Percentiles rank a stretch among this genome's conserved stretches.
These are phyloP conservation scores for Penicillium malachiteum DNA, from an alignment of 495 filamentous ascomycete genomes.

Conservation along the genomic window DNA sequence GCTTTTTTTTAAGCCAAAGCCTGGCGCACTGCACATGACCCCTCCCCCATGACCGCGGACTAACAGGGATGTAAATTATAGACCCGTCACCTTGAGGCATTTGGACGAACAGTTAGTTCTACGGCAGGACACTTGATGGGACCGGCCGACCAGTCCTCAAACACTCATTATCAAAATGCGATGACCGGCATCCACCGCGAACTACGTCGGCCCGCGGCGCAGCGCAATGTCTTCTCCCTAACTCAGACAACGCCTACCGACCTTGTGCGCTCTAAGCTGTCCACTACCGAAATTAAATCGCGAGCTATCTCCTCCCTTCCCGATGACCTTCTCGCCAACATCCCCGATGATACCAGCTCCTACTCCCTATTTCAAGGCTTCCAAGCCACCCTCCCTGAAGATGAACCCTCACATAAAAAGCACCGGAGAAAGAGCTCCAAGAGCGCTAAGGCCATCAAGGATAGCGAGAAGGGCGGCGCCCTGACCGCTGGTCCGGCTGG, in stretches of 20 bases:
- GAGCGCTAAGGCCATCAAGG: conserved; percentile 70
- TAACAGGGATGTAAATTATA: conserved; percentile 33
- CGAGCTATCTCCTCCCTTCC: conserved; percentile 85
- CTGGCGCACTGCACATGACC: conserved; percentile 1
- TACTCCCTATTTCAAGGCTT: conserved; percentile 98
- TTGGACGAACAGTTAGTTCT: conserved; percentile 90
- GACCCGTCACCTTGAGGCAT: conserved; percentile 87
- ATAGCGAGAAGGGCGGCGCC: conserved; percentile 49
- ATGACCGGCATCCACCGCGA: conserved; percentile 89
- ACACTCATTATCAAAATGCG: conserved; percentile 73
- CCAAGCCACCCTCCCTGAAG: conserved; percentile 82
- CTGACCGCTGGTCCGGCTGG: conserved; percentile 63
- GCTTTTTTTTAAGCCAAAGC: conserved; percentile 7
- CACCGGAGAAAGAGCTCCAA: conserved; percentile 70
- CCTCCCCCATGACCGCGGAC: conserved; percentile 3
- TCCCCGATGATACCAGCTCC: conserved; percentile 78
- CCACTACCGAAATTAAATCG: conserved; percentile 89
- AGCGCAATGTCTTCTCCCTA: conserved; percentile 86
- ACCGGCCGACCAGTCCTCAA: conserved; percentile 55
- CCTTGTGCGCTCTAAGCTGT: conserved; percentile 87
- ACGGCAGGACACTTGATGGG: conserved; percentile 88
- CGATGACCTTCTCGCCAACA: conserved; percentile 83
- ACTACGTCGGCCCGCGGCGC: conserved; percentile 74
- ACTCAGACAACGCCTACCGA: conserved; percentile 87
- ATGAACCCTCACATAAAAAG: conserved; percentile 60